A percentile compares a stretch with the other conserved stretches of the same genome.
These are phyloP conservation scores for Diaporthe sp. DNA, from an alignment of 2,329 filamentous ascomycete genomes.

Conservation along the genomic window DNA sequence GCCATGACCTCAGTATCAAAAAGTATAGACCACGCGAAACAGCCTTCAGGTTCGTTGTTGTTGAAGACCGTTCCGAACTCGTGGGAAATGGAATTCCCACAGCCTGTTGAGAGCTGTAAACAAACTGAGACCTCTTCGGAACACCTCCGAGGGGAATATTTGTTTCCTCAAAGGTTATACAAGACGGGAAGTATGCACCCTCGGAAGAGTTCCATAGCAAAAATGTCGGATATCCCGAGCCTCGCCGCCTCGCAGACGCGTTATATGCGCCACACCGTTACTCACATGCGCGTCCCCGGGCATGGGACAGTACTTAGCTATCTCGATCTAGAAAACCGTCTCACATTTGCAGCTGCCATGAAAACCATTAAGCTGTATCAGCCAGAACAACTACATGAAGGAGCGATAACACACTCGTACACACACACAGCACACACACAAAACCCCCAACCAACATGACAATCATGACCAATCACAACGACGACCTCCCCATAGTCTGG, in stretches of 20 bases:
- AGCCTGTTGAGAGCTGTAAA: too few species aligned
- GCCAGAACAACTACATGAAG: too few species aligned
- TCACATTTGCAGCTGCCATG: not conserved
- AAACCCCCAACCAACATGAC: not conserved
- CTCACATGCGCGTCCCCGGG: accelerated
- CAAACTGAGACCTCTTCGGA: too few species aligned
- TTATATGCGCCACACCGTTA: not conserved
- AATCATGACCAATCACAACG: not conserved
- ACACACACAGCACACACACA: not conserved
- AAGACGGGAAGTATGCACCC: too few species aligned
- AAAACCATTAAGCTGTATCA: too few species aligned
- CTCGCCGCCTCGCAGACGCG: not conserved
- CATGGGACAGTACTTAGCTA: not conserved
- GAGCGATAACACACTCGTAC: too few species aligned
- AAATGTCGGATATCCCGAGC: not conserved
- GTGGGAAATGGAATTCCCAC: too few species aligned
- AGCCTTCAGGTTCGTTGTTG: accelerated
- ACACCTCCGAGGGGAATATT: too few species aligned
- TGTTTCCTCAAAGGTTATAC: too few species aligned
- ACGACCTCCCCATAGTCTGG: not conserved
- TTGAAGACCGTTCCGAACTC: not conserved
- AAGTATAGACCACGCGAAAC: not conserved
- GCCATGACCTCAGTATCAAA: not conserved
- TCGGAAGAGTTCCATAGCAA: not conserved
- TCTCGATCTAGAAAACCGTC: not conserved